These are phyloP conservation scores for Ustulina deusta DNA, from an alignment of 2,329 filamentous ascomycete genomes.

Conservation along the genomic window DNA sequence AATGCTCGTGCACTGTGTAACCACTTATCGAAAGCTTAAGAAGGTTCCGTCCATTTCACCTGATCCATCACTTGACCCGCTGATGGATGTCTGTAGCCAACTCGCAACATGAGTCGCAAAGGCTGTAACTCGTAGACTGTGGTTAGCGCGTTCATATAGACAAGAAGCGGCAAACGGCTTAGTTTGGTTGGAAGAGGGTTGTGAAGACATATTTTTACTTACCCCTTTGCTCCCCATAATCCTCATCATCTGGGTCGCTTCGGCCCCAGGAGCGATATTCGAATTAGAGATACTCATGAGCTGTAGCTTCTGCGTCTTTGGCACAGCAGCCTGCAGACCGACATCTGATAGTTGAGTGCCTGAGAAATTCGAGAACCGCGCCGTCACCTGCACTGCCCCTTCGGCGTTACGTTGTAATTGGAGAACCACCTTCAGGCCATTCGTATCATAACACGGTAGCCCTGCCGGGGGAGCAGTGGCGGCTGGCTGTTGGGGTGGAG, in stretches of 20 bases:
- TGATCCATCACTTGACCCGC: constrained; percentile 84
- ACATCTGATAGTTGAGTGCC: constrained; percentile 76
- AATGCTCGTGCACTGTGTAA: not conserved
- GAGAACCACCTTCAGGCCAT: constrained; percentile 84
- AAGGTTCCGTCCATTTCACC: constrained; percentile 94
- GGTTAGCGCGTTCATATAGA: constrained; percentile 14
- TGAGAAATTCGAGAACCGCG: constrained; percentile 84
- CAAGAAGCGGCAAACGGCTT: not conserved
- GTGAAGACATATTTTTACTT: constrained; percentile 71
- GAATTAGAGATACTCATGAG: constrained; percentile 87
- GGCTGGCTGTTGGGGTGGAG: constrained; percentile 60
- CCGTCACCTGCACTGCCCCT: constrained; percentile 82
- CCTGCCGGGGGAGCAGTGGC: constrained; percentile 61
- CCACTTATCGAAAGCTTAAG: constrained; percentile 42
- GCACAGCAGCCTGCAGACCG: constrained; percentile 92
- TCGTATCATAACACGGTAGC: constrained; percentile 85
- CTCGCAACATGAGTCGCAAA: constrained; percentile 85
- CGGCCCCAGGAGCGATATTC: constrained; percentile 79
- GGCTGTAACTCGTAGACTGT: constrained; percentile 63
- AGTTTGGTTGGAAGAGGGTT: not conserved
- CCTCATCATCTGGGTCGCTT: constrained; percentile 92
- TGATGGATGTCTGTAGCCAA: constrained; percentile 80
- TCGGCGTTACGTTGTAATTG: constrained; percentile 86
- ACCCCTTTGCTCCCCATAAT: constrained; percentile 88
- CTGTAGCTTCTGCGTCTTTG: constrained; percentile 95